Base-by-base conservation (phyloP, 441 rosid genomes). In the Kokia cookei region DNA sequence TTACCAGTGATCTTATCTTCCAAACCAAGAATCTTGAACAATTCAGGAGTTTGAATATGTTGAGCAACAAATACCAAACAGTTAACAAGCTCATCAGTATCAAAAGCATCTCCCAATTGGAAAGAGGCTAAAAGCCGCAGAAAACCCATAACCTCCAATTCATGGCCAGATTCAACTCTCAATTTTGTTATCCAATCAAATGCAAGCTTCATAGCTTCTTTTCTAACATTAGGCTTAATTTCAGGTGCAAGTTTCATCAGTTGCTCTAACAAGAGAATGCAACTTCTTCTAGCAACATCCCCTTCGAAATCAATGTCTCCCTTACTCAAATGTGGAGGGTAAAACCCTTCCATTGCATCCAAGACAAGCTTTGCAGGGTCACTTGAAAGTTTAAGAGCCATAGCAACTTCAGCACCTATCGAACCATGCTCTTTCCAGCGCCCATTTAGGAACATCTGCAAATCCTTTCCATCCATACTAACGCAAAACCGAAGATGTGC, bases 321-420 rank as follows among this genome's bases (percentile, higher is more conserved):
- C 40, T 69, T 67, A 5, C 68, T 58, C 66, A 60, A 63, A 57
- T 35, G 55, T 5, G 51, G 62, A 50, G 78, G 79, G 51, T 79
- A 80, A 77, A 82, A 80, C 29, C 83, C 83, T 58, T 75, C 64
- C 73, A 82, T 59, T 58, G 83, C 82, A 75, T 83, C 81, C 50
- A 80, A 71, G 13, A 83, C 78, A 43, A 83, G 65, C 72, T 54
- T 75, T 27, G 76, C 82, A 40, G 81, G 82, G 59, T 83, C 74
- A 7, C 65, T 10, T 75, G 83, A 76, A 22, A 32, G 58, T 35
- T 27, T 40, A 48, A 81, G 14, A 47, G 59, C 67, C 50, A 45
- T 10, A 5, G 72, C 73, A 7, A 75, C 50, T 58, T 75, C 78
- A 57, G 10, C 13, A n/a, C 27, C 40, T 27, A 67, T 45, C 17